These are phyloP conservation scores for Harringtonia lauricola DNA, from an alignment of 2,329 filamentous ascomycete genomes.

Conservation along the genomic window DNA sequence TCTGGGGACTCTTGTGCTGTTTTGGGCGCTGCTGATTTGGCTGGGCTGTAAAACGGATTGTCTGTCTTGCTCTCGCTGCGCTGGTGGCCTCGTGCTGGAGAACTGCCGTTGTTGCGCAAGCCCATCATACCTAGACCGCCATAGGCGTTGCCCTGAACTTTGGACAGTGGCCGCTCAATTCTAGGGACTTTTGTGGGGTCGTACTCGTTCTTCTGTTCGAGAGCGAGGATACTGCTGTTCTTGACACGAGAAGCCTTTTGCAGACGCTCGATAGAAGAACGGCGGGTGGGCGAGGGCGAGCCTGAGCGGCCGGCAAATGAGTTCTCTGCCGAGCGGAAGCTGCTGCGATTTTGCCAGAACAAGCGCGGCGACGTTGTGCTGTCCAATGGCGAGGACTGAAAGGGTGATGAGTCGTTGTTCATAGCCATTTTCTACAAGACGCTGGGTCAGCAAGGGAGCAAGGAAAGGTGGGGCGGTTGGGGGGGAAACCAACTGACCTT, in stretches of 20 bases:
- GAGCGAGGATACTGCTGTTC: conserved; percentile 94
- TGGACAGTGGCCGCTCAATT: conserved; percentile 72
- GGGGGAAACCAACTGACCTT: conserved; percentile 52
- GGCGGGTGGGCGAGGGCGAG: conserved; percentile 62
- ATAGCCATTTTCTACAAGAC: conserved; percentile 50
- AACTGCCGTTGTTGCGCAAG: conserved; percentile 39
- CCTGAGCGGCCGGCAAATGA: conserved; percentile 45
- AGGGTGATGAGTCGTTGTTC: conserved; percentile 67
- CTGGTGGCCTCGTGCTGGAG: conserved; percentile 32
- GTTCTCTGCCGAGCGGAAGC: conserved; percentile 68
- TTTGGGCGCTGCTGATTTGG: conserved; percentile 26
- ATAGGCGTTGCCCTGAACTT: conserved; percentile 63
- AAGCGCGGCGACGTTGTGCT: conserved; percentile 63
- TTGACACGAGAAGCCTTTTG: conserved; percentile 92
- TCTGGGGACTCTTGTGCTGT: conserved; percentile 22
- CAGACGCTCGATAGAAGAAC: conserved; percentile 88
- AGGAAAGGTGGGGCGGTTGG: not conserved
- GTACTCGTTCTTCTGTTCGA: conserved; percentile 87
- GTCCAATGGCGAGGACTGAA: conserved; percentile 71
- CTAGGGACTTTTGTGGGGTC: conserved; percentile 68
- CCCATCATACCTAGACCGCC: conserved; percentile 44
- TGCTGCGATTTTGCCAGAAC: conserved; percentile 73
- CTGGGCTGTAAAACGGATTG: conserved; percentile 46
- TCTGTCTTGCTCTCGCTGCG: conserved; percentile 48
- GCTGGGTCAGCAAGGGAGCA: not conserved